These are phyloP conservation scores for Fusarium sp. DNA, from an alignment of 2,329 filamentous ascomycete genomes.

Conservation along the genomic window DNA sequence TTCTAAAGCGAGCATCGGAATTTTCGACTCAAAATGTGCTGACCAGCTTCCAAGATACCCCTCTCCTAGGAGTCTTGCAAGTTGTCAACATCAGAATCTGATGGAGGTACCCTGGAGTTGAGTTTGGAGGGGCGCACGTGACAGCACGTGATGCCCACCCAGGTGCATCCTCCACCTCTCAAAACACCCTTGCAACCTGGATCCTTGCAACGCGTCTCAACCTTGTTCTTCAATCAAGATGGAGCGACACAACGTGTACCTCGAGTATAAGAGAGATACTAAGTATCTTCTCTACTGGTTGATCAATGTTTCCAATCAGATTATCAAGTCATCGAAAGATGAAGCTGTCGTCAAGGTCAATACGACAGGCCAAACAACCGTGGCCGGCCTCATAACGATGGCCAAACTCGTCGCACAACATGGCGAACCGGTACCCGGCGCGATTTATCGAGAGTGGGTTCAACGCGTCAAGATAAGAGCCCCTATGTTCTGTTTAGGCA, in stretches of 20 bases:
- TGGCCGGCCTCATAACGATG: slow-evolving; percentile 52
- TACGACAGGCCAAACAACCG: slow-evolving; percentile 52
- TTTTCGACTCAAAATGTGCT: neutral
- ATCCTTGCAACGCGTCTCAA: slow-evolving; percentile 50
- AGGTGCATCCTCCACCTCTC: neutral
- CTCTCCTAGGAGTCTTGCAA: neutral
- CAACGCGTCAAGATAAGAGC: neutral
- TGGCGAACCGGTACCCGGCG: slow-evolving; percentile 46
- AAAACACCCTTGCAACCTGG: neutral
- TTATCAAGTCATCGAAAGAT: slow-evolving; percentile 44
- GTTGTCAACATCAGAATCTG: neutral
- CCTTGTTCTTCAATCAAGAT: slow-evolving; percentile 50
- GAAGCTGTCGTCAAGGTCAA: slow-evolving; percentile 44
- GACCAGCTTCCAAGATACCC: neutral
- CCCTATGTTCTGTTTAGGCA: neutral
- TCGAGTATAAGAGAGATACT: slow-evolving; percentile 55
- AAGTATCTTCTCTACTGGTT: slow-evolving; percentile 54
- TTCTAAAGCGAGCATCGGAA: neutral
- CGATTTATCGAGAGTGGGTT: slow-evolving; percentile 43
- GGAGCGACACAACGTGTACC: slow-evolving; percentile 47
- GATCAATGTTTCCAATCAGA: slow-evolving; percentile 52
- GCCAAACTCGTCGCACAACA: slow-evolving; percentile 55
- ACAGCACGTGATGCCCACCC: neutral
- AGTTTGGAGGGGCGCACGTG: neutral
- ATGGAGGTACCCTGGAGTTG: neutral